phyloP scores from a whole-genome alignment of 1,139 yeast genomes.

The Chernovozyma sophiae-reginae region DNA sequence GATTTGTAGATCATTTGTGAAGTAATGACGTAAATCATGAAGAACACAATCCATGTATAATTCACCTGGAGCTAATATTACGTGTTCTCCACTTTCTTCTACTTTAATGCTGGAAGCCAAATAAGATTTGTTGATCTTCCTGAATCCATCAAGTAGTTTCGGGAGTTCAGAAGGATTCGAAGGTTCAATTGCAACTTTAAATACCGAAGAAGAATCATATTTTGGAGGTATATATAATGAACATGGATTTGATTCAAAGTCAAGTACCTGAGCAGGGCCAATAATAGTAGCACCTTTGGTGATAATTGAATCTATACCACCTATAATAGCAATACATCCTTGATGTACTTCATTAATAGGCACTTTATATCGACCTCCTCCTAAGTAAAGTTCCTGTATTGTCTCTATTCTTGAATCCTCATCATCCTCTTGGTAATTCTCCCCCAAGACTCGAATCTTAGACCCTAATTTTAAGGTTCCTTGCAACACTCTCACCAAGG shows the following conservation, averaged over 20 bases:
- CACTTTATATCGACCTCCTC: conserved; percentile 70
- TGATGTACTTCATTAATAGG: conserved; percentile 51
- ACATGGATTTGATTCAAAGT: background rate
- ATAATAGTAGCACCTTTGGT: conserved; percentile 57
- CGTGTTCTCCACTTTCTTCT: conserved; percentile 89
- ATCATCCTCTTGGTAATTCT: conserved; percentile 45
- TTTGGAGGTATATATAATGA: conserved; percentile 17
- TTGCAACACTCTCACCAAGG: conserved; percentile 57
- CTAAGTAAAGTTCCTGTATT: conserved; percentile 50
- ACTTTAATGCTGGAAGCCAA: conserved; percentile 64
- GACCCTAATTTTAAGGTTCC: conserved; percentile 54
- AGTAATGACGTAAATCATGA: conserved; percentile 65
- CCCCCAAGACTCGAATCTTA: conserved; percentile 56
- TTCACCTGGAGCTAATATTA: conserved; percentile 81
- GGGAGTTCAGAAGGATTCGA: conserved; percentile 76
- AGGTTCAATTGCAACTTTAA: conserved; percentile 84
- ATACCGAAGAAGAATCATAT: conserved; percentile 53
- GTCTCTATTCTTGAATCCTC: conserved; percentile 48
- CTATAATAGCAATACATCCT: conserved; percentile 65
- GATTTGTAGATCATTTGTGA: conserved; percentile 60
- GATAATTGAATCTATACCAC: conserved; percentile 56
- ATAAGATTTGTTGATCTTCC: conserved; percentile 59
- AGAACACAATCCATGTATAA: conserved; percentile 79
- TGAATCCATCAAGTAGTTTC: conserved; percentile 61
- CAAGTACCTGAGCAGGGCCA: conserved; percentile 14